Evolutionary conservation across 2,329 filamentous ascomycete genomes (phyloP).

Genomic region (Trichophyton schoenleinii): DNA sequence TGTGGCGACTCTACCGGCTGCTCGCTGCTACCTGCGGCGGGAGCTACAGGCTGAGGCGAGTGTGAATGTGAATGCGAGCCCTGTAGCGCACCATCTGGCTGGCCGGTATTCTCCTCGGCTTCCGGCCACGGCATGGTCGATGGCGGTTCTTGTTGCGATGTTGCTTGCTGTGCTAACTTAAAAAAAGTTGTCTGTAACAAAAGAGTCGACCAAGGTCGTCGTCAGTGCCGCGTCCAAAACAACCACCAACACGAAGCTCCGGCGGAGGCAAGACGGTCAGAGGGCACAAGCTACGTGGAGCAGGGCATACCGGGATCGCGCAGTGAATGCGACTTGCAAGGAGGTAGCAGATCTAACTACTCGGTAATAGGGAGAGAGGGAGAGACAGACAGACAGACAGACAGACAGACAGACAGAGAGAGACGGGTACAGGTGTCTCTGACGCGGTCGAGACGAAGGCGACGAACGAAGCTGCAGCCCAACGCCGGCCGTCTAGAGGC

Average conservation of each 20-base stretch:
- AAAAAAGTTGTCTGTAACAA: background rate
- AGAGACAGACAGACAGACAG: no score
- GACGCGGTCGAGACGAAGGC: background rate
- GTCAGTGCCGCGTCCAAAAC: background rate
- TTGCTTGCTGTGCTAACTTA: no score
- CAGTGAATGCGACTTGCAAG: background rate
- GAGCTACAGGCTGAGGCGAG: background rate
- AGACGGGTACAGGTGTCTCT: background rate
- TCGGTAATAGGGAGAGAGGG: background rate
- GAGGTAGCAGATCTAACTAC: no score
- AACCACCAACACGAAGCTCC: background rate
- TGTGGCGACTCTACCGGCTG: background rate
- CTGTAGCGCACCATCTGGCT: conserved; percentile 21
- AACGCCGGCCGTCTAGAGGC: background rate
- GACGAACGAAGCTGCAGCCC: background rate
- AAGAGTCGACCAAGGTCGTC: background rate
- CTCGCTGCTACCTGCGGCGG: background rate
- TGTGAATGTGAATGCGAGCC: background rate
- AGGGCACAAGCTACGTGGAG: background rate
- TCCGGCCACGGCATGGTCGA: conserved; percentile 26
- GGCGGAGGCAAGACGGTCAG: background rate
- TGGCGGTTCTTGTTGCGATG: no score
- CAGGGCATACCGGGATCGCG: background rate
- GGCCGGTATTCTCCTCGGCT: conserved; percentile 19
- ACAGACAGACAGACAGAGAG: no score